These are phyloP conservation scores for Phytophthora pinifolia DNA, from an alignment of 352 stramenopile species.

Conservation along the genomic window DNA sequence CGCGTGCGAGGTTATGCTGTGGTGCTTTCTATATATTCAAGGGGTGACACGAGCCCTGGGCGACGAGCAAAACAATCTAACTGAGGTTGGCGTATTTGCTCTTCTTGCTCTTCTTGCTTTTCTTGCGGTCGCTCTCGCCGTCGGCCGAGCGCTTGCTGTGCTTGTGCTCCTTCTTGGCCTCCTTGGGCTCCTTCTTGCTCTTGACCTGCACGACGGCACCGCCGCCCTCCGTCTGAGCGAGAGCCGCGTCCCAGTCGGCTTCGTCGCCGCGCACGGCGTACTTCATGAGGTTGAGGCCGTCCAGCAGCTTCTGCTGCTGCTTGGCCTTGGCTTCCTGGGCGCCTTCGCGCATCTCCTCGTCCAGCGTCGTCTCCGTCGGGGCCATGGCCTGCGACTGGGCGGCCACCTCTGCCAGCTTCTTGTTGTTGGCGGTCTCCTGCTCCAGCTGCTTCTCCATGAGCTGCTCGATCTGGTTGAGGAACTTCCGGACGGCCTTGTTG, in stretches of 20 bases:
- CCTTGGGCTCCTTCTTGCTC: slow-evolving; percentile 82
- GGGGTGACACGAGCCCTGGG: slow-evolving; percentile 6
- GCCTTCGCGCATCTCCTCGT: slow-evolving; percentile 73
- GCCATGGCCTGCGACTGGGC: slow-evolving; percentile 75
- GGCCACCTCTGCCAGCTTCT: slow-evolving; percentile 60
- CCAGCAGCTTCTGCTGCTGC: slow-evolving; percentile 80
- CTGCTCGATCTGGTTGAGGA: slow-evolving; percentile 75
- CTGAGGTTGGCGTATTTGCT: slow-evolving; percentile 80
- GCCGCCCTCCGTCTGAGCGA: slow-evolving; percentile 41
- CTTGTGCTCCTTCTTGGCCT: slow-evolving; percentile 55
- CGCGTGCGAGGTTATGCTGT: neutral
- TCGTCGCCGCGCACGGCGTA: slow-evolving; percentile 94
- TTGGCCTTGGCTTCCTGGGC: slow-evolving; percentile 84
- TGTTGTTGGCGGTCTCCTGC: slow-evolving; percentile 54
- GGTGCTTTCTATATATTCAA: slow-evolving; percentile 29
- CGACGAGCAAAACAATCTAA: slow-evolving; percentile 24
- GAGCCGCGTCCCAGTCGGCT: slow-evolving; percentile 87
- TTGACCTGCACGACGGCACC: slow-evolving; percentile 78
- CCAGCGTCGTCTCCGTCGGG: slow-evolving; percentile 80
- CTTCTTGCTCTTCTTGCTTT: slow-evolving; percentile 72
- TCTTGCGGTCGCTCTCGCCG: slow-evolving; percentile 44
- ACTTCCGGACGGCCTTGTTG: slow-evolving; percentile 96
- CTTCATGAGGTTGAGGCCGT: slow-evolving; percentile 94
- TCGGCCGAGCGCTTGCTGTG: slow-evolving; percentile 43
- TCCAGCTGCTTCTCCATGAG: slow-evolving; percentile 86